Conservation (phyloP, 2,329 filamentous ascomycete species). For the Rasamsonia emersonii region DNA sequence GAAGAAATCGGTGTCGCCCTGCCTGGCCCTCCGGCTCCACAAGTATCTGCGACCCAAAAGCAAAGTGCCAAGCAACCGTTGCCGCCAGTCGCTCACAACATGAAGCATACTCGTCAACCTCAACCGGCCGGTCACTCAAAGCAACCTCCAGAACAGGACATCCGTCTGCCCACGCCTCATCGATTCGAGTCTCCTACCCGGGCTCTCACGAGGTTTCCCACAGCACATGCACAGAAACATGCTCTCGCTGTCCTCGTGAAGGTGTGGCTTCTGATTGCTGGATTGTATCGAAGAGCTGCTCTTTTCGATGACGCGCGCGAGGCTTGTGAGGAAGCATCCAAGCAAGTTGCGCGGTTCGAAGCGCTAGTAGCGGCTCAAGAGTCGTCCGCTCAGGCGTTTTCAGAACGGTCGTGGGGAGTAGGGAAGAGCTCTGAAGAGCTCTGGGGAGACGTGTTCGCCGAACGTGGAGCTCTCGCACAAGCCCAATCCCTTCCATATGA, state of each 20-base stretch:
- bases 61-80: slow-evolving; percentile 24
- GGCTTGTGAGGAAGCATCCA: slow-evolving; percentile 72
- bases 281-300: slow-evolving; percentile 73
- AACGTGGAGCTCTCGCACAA: slow-evolving; percentile 62
- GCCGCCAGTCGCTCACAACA: slow-evolving; percentile 28
- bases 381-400: slow-evolving; percentile 54
- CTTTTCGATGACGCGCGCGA: slow-evolving; percentile 72
- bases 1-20: slow-evolving; percentile 21
- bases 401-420: slow-evolving; percentile 64
- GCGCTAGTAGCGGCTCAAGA: slow-evolving; percentile 54
- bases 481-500: slow-evolving; percentile 55
- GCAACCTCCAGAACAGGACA: slow-evolving; percentile 35
- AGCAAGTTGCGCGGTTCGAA: slow-evolving; percentile 65
- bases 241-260: slow-evolving; percentile 56
- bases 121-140: slow-evolving; percentile 29
- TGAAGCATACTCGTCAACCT: slow-evolving; percentile 25
- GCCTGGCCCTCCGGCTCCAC: slow-evolving; percentile 13
- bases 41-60: slow-evolving; percentile 13
- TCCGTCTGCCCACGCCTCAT: slow-evolving; percentile 26
- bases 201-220: slow-evolving; percentile 42
- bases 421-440: slow-evolving; percentile 74
- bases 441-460: slow-evolving; percentile 73
- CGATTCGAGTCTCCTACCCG: slow-evolving; percentile 33
- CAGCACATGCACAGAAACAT: slow-evolving; percentile 45
- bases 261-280: slow-evolving; percentile 85